phyloP scores from a whole-genome alignment of 208 protist species.

The Acanthamoeba royreba region DNA sequence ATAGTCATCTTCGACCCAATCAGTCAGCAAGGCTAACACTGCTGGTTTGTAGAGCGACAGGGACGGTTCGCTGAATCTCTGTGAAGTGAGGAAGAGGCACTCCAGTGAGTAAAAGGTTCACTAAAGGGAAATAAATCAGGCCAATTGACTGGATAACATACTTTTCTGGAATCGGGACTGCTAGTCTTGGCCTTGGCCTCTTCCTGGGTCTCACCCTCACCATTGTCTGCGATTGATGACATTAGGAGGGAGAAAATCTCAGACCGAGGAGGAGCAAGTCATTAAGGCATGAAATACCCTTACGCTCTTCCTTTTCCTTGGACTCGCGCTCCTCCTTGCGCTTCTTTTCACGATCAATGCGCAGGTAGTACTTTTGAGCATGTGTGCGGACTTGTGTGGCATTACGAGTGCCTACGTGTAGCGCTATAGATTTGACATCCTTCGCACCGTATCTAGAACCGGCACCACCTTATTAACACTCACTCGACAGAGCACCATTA shows the following conservation, averaged over 20 bases:
- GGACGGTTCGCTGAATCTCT: neutral
- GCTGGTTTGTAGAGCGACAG: neutral
- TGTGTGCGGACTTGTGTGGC: conserved; percentile 72
- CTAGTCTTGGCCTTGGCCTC: neutral
- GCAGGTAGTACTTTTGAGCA: conserved; percentile 70
- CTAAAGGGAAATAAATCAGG: neutral
- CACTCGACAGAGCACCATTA: neutral
- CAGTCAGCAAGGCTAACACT: neutral
- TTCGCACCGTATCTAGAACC: conserved; percentile 64
- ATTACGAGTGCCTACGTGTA: conserved; percentile 61
- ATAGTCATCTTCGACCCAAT: neutral
- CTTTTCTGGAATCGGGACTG: neutral
- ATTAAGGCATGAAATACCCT: too few species aligned
- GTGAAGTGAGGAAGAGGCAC: too few species aligned
- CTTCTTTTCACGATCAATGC: conserved; percentile 54
- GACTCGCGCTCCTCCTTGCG: conserved; percentile 31
- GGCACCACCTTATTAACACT: neutral
- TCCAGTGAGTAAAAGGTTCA: neutral
- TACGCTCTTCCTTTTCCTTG: neutral
- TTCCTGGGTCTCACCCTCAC: neutral
- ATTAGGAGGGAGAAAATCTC: neutral
- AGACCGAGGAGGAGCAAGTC: neutral
- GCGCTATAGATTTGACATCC: conserved; percentile 68
- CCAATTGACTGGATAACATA: neutral
- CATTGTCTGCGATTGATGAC: neutral